Evolutionary conservation across 495 filamentous ascomycete species (phyloP), one percentile per base, ranked within the genome.

Genomic region (Penicillium longicatenatum): DNA sequence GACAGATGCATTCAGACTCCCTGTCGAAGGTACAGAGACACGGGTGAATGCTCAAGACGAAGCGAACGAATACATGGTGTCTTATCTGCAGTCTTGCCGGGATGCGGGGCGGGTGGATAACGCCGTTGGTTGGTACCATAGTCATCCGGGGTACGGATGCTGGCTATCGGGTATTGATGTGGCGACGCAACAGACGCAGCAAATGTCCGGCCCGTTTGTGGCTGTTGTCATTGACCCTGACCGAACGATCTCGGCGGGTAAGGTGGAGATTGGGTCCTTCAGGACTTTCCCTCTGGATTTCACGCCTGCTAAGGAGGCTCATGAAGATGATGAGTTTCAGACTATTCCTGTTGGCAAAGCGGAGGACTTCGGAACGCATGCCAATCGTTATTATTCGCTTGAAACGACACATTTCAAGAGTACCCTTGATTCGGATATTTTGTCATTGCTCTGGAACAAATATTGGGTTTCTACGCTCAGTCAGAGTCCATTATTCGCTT

Each of bases 391-490:
- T 72, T 99, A 99, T 70, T 74, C 86, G 0, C 85, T 99, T 6
- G 90, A 94, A 50, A 89, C 98, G 9, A 89, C 90, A 30, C 90
- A 94, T 75, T 99, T 91, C 79, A 96, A 96, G 79, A 91, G 87
- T 54, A 87, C 88, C 4, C 86, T 99, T 30, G 95, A 99, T 70
- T 80, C 84, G 1, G 85, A 90, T 59, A 79, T 98, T 29, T 78
- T 99, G 6, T 91, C 93, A 60, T 81, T 90, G 43, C 80, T 99
- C 51, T 99, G 95, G 95, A 97, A 96, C 73, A 99, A 99, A 70
- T 99, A 99, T 76, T 99, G 95, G 95, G 93, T 98, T 22, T 87
- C 92, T 56, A 99, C 95, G 22, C 83, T 99, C n/a, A 93, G 90
- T n/a, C 90, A 96, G 68, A 93, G 84, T 62, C 93, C 95, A 44